Conservation (phyloP, 371 early-diverging fungal genomes). For the Mucor sp. region DNA sequence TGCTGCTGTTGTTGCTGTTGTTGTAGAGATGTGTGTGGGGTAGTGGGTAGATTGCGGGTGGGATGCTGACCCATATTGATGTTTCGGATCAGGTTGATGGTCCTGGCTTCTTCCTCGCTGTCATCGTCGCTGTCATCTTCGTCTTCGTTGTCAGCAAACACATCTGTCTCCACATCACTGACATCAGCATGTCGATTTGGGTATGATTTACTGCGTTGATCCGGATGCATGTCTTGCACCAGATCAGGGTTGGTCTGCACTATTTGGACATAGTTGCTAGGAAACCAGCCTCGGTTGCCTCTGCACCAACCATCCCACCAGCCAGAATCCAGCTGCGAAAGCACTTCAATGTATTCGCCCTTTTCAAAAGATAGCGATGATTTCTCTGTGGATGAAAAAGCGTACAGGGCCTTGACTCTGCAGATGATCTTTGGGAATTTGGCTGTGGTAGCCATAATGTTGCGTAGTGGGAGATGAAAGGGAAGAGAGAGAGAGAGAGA, state of each 20-base stretch:
- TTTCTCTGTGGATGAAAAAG: conserved; percentile 73
- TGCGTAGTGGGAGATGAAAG: neutral
- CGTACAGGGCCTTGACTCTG: conserved; percentile 68
- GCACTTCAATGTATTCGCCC: conserved; percentile 85
- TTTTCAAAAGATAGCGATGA: conserved; percentile 78
- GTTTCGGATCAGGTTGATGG: conserved; percentile 1
- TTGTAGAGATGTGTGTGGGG: neutral
- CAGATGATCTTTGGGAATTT: conserved; percentile 36
- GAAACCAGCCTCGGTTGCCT: conserved; percentile 87
- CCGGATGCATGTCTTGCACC: neutral
- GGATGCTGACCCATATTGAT: conserved; percentile 5
- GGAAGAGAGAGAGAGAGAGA: no score
- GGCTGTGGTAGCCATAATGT: conserved; percentile 24
- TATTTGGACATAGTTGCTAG: conserved; percentile 80
- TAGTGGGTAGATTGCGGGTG: neutral
- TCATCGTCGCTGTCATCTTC: conserved; percentile 6
- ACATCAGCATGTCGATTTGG: neutral
- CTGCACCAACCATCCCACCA: conserved; percentile 92
- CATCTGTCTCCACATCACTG: neutral
- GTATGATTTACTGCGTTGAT: neutral
- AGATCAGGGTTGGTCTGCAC: conserved; percentile 29
- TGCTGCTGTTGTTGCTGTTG: neutral
- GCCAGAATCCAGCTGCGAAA: conserved; percentile 81
- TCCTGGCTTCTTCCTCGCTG: conserved; percentile 18
- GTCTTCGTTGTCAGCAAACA: neutral